phyloP scores from a whole-genome alignment of 768 basidiomycete genomes.

The Rhizopogon vulgaris region DNA sequence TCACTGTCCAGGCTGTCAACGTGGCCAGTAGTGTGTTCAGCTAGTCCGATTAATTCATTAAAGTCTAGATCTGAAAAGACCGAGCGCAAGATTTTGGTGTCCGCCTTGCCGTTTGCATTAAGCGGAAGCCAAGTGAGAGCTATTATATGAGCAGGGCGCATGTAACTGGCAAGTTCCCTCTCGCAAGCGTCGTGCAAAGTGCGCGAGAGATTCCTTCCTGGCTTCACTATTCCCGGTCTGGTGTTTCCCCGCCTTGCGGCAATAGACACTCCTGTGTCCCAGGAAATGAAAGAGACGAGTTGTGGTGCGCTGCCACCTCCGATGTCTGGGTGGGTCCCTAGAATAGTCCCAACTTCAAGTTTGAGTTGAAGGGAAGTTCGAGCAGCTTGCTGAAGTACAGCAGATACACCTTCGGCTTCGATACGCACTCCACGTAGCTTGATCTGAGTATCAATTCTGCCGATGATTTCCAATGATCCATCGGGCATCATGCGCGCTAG shows the following conservation, averaged over 20 bases:
- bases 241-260: constrained; percentile 29
- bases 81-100: constrained; percentile 20
- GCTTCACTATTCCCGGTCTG: constrained; percentile 18
- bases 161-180: constrained; percentile 40
- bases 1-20: not conserved
- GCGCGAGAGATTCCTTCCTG: constrained; percentile 27
- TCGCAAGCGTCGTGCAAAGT: constrained; percentile 28
- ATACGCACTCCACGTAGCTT: constrained; percentile 51
- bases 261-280: constrained; percentile 31
- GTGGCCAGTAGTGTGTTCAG: constrained; percentile 1
- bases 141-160: constrained; percentile 45
- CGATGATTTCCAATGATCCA: constrained; percentile 40
- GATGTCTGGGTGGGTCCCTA: constrained; percentile 38
- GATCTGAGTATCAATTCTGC: constrained; percentile 46
- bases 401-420: constrained; percentile 45
- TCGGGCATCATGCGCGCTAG: constrained; percentile 46
- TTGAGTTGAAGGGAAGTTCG: constrained; percentile 10
- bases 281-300: constrained; percentile 41
- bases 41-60: constrained; percentile 13
- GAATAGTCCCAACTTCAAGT: constrained; percentile 36
- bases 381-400: constrained; percentile 27
- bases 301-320: constrained; percentile 29
- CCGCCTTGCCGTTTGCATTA: constrained; percentile 32
- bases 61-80: constrained; percentile 20
- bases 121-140: constrained; percentile 44